Evolutionary conservation across 2,329 filamentous ascomycete genomes (phyloP).

Genomic region (Helotiales sp.): DNA sequence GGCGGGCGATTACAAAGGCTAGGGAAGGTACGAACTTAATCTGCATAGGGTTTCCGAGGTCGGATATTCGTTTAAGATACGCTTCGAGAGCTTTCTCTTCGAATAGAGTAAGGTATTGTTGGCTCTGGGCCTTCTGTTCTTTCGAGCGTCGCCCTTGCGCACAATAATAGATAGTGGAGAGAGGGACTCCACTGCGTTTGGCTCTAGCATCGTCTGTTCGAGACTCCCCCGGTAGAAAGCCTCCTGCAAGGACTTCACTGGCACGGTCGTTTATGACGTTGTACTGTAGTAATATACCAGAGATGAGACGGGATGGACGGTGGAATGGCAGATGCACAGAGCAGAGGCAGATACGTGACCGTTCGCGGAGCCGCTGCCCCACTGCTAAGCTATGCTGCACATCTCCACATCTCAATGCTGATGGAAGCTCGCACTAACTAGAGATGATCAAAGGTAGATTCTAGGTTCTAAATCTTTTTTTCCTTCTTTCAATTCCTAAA

Average conservation of each 20-base stretch:
- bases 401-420: too few species aligned
- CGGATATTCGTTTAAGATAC: conserved; percentile 11
- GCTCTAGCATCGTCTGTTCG: conserved; percentile 26
- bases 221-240: conserved; percentile 4
- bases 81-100: conserved; percentile 32
- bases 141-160: conserved; percentile 28
- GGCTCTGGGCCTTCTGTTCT: conserved; percentile 31
- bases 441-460: too few species aligned
- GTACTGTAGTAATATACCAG: too few species aligned
- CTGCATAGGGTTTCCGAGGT: conserved; percentile 18
- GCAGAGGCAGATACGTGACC: too few species aligned
- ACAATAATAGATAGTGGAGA: conserved; percentile 24
- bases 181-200: conserved; percentile 27
- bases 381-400: too few species aligned
- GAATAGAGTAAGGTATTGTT: conserved; percentile 32
- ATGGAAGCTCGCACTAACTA: too few species aligned
- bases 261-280: neutral
- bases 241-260: neutral
- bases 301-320: too few species aligned
- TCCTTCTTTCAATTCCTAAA: too few species aligned
- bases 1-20: conserved; percentile 16
- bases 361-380: too few species aligned
- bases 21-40: conserved; percentile 18
- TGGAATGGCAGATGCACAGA: too few species aligned
- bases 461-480: too few species aligned